Conservation (phyloP, 2,329 filamentous ascomycete species). For the Hypoxylon sp. region DNA sequence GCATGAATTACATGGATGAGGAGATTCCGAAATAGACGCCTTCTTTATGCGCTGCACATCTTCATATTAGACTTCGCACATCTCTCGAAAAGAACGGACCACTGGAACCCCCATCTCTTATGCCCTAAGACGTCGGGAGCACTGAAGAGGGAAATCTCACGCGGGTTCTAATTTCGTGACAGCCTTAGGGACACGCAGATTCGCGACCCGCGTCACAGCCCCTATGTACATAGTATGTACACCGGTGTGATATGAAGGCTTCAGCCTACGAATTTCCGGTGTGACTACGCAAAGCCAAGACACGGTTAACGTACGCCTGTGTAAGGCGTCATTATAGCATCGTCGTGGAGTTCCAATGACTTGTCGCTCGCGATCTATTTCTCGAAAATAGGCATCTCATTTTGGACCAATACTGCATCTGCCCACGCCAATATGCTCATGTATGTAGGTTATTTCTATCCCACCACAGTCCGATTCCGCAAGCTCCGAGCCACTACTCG, state of each 20-base stretch:
- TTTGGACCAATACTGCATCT: constrained; percentile 5
- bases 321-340: neutral
- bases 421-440: neutral
- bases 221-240: too few species aligned
- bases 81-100: neutral
- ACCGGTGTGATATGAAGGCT: constrained; percentile 29
- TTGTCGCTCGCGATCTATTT: constrained; percentile 7
- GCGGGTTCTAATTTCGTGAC: neutral
- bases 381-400: constrained; percentile 9
- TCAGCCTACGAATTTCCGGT: constrained; percentile 4
- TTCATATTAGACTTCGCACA: neutral
- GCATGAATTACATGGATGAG: constrained; percentile 22
- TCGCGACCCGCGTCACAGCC: neutral
- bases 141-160: neutral
- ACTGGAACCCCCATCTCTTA: neutral
- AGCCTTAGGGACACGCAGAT: neutral
- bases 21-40: constrained; percentile 10
- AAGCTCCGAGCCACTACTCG: neutral
- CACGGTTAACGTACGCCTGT: neutral
- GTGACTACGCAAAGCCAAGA: too few species aligned
- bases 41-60: constrained; percentile 6
- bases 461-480: constrained; percentile 9
- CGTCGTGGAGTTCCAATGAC: too few species aligned
- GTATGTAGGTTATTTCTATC: neutral
- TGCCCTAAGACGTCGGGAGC: neutral